phyloP scores from a whole-genome alignment of 768 basidiomycete species.

The Termitomyces sp. region DNA sequence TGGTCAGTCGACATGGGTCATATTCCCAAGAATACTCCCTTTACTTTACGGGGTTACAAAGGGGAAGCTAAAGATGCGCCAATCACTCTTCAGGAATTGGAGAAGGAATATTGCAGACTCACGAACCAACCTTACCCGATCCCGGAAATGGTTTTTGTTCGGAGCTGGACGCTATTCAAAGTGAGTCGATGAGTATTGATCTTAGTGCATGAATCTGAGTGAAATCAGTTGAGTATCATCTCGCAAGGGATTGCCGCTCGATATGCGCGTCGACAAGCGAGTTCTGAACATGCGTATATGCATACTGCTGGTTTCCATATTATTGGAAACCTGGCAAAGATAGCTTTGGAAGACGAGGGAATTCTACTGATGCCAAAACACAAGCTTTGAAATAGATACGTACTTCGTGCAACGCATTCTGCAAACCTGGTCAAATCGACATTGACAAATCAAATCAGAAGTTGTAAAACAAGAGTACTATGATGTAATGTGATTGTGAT shows the following conservation, averaged over 20 bases:
- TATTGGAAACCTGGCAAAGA: slow-evolving; percentile 59
- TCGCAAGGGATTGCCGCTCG: slow-evolving; percentile 89
- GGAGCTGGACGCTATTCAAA: slow-evolving; percentile 83
- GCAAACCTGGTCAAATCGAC: background rate
- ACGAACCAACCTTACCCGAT: slow-evolving; percentile 70
- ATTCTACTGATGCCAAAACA: slow-evolving; percentile 22
- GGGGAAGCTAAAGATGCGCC: slow-evolving; percentile 51
- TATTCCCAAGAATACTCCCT: slow-evolving; percentile 23
- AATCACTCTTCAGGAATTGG: slow-evolving; percentile 64
- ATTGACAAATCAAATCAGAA: background rate
- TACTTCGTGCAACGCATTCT: background rate
- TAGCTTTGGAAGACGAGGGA: slow-evolving; percentile 52
- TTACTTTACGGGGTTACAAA: slow-evolving; percentile 56
- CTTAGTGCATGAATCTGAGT: background rate
- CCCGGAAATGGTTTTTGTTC: slow-evolving; percentile 69
- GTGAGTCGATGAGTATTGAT: slow-evolving; percentile 32
- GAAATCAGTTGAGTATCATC: slow-evolving; percentile 65
- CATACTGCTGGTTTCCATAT: slow-evolving; percentile 46
- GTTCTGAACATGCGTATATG: slow-evolving; percentile 67
- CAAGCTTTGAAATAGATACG: slow-evolving; percentile 27
- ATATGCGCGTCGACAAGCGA: slow-evolving; percentile 80
- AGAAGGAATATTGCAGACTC: slow-evolving; percentile 74
- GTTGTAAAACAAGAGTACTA: background rate
- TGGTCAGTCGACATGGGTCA: slow-evolving; percentile 56
- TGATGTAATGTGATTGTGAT: too few species aligned